phyloP scores from a whole-genome alignment of 129 eudicot species.

The Pittosporum tobira region DNA sequence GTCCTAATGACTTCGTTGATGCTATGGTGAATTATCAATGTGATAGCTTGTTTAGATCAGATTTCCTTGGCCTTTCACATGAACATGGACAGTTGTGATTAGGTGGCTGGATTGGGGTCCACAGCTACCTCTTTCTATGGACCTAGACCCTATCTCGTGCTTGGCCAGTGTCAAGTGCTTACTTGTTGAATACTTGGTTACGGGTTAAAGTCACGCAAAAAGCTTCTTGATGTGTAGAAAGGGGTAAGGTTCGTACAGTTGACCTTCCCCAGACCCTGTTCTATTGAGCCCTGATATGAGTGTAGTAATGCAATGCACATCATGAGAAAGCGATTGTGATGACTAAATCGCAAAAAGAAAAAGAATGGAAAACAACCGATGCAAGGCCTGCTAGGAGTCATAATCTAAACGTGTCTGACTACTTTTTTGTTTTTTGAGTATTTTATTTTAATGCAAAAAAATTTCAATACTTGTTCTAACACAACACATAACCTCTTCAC shows the following conservation, averaged over 20 bases:
- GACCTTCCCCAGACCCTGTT: no score
- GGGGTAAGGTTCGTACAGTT: no score
- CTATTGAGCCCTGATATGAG: not conserved
- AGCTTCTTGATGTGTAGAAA: no score
- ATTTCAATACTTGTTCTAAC: not conserved
- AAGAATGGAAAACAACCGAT: no score
- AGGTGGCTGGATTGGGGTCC: no score
- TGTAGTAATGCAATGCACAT: not conserved
- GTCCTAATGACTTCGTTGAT: not conserved
- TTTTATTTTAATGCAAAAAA: not conserved
- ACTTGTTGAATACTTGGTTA: no score
- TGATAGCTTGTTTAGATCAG: not conserved
- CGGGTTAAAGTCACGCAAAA: no score
- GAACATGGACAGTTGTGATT: no score
- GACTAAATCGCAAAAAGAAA: not conserved
- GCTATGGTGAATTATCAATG: not conserved
- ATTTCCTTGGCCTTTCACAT: not conserved
- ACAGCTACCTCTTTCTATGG: no score
- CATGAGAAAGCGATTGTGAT: not conserved
- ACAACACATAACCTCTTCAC: constrained; percentile 14
- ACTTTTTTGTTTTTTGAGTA: not conserved
- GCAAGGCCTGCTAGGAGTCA: not conserved
- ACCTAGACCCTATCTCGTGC: no score
- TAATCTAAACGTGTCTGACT: not conserved
- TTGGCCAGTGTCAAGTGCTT: no score